Conservation (phyloP, 2,329 filamentous ascomycete genomes). For the Exophiala lecanii-corni region DNA sequence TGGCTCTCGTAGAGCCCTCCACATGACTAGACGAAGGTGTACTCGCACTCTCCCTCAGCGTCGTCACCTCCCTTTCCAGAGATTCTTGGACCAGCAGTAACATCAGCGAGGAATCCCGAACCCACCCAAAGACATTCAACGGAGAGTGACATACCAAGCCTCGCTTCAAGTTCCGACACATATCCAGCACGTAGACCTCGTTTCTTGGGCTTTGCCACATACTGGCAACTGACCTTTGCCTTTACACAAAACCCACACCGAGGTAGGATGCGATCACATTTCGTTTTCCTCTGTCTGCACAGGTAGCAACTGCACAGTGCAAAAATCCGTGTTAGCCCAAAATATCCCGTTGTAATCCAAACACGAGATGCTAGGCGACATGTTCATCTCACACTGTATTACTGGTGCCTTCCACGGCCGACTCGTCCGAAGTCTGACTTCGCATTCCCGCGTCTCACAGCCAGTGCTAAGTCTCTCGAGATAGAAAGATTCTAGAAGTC, state of each 20-base stretch:
- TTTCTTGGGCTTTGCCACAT: constrained; percentile 27
- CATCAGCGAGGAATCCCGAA: no score
- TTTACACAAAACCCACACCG: constrained; percentile 29
- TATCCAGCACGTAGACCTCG: constrained; percentile 34
- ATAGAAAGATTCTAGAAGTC: no score
- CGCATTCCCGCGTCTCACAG: no score
- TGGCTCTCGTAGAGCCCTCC: no score
- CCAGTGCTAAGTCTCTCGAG: no score
- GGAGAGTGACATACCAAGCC: constrained; percentile 32
- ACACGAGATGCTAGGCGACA: not conserved
- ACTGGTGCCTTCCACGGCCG: not conserved
- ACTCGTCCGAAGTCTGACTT: not conserved
- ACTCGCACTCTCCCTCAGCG: no score
- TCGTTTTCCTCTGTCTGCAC: constrained; percentile 30
- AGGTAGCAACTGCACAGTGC: constrained; percentile 22
- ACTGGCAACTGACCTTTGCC: constrained; percentile 25
- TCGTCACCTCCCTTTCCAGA: constrained; percentile 27
- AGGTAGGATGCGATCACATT: constrained; percentile 28
- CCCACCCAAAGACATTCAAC: no score
- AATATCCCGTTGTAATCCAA: not conserved
- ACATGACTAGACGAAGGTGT: no score
- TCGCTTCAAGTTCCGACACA: constrained; percentile 34
- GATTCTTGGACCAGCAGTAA: no score
- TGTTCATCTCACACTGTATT: not conserved
- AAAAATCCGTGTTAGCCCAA: not conserved